Conservation (phyloP, 129 eudicot genomes). For the Glebionis coronaria region DNA sequence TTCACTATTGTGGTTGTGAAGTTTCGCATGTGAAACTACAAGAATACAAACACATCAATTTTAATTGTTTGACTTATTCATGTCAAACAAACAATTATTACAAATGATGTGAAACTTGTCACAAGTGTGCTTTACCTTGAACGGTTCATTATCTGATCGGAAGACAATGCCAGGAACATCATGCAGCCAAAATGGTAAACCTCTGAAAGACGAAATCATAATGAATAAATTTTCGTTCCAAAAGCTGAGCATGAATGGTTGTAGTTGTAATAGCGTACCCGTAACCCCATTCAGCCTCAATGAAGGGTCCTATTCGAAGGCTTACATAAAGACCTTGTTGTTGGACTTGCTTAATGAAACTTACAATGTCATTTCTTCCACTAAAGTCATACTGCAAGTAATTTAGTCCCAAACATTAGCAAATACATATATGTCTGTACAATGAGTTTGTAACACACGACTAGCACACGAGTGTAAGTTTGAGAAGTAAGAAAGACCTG, state of each 20-base stretch:
- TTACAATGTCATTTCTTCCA: constrained; percentile 67
- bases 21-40: constrained; percentile 62
- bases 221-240: background rate
- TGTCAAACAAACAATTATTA: constrained; percentile 12
- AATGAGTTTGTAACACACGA: constrained; percentile 4
- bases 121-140: constrained; percentile 45
- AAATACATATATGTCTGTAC: background rate
- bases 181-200: constrained; percentile 91
- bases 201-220: constrained; percentile 42
- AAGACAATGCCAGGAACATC: constrained; percentile 79
- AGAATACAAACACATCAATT: background rate
- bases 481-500: constrained; percentile 43
- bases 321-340: constrained; percentile 78
- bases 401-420: background rate
- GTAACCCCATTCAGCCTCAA: constrained; percentile 84
- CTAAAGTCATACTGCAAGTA: constrained; percentile 65
- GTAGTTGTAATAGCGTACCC: constrained; percentile 42
- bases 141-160: constrained; percentile 76
- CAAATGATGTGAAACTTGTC: background rate
- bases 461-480: background rate
- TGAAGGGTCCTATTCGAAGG: constrained; percentile 84
- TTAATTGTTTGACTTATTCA: constrained; percentile 10
- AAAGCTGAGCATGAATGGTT: background rate
- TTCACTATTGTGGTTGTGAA: constrained; percentile 69
- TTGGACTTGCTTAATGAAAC: constrained; percentile 81